A percentile compares a stretch with the other conserved stretches of the same genome.
Evolutionary conservation across 257 asterid genomes (phyloP).

Genomic region (Verbascum thapsus): DNA sequence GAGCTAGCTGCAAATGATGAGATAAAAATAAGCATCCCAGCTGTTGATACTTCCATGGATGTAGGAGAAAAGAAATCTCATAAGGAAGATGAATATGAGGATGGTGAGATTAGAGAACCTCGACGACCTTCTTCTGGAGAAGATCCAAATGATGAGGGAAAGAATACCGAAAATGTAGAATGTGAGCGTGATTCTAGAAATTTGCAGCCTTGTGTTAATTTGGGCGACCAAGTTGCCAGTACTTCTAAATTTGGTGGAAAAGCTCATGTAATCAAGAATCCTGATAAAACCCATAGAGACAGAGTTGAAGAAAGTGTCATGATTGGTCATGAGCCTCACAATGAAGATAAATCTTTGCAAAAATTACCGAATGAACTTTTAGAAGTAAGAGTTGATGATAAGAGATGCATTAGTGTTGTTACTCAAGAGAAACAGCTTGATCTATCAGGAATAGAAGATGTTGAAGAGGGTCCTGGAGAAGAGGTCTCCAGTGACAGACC

Average conservation of each 20-base stretch:
- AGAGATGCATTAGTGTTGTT: slow-evolving; percentile 33
- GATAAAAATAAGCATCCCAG: slow-evolving; percentile 45
- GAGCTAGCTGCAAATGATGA: slow-evolving; percentile 52
- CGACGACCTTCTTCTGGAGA: slow-evolving; percentile 35
- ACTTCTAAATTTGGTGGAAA: slow-evolving; percentile 33
- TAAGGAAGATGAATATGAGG: slow-evolving; percentile 79
- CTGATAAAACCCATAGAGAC: slow-evolving; percentile 33
- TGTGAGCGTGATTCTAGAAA: slow-evolving; percentile 31
- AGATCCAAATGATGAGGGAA: slow-evolving; percentile 35
- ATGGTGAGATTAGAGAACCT: slow-evolving; percentile 83
- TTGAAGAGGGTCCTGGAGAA: slow-evolving; percentile 34
- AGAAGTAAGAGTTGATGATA: slow-evolving; percentile 40
- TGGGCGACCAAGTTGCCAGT: slow-evolving; percentile 29
- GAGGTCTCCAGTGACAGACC: slow-evolving; percentile 38
- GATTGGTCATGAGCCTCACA: slow-evolving; percentile 33
- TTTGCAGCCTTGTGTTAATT: slow-evolving; percentile 36
- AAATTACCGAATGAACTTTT: slow-evolving; percentile 35
- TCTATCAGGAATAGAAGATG: slow-evolving; percentile 35
- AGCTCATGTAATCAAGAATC: slow-evolving; percentile 31
- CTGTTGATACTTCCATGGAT: slow-evolving; percentile 28
- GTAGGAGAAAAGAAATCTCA: slow-evolving; percentile 26
- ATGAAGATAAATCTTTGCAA: slow-evolving; percentile 39
- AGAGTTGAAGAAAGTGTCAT: slow-evolving; percentile 33
- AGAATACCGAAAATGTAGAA: slow-evolving; percentile 30
- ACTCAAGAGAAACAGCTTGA: slow-evolving; percentile 36